phyloP scores from a whole-genome alignment of 441 rosid species.

The Kokia cookei region DNA sequence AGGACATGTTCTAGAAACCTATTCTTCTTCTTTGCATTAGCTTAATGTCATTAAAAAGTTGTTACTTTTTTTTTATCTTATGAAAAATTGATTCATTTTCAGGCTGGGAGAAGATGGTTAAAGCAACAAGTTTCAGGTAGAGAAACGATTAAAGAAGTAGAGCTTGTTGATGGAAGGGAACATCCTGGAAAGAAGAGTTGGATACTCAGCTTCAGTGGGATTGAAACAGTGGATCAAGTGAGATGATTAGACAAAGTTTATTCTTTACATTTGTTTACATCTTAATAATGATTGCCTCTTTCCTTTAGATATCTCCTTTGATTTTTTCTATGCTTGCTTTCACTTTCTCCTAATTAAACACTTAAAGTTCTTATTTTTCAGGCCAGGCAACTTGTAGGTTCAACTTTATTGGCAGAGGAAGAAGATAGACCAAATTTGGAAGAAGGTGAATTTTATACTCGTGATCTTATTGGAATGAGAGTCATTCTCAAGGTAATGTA shows the following conservation, averaged over 20 bases:
- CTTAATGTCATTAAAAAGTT: neutral
- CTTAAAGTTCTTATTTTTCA: slow-evolving; percentile 16
- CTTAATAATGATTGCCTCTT: neutral
- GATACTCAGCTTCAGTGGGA: slow-evolving; percentile 72
- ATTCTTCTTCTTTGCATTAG: neutral
- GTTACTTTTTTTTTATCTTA: neutral
- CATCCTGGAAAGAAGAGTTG: slow-evolving; percentile 71
- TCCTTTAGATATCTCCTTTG: neutral
- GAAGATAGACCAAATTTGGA: slow-evolving; percentile 81
- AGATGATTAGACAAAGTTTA: slow-evolving; percentile 1
- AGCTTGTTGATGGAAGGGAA: slow-evolving; percentile 74
- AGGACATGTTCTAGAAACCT: neutral
- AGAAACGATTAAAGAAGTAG: slow-evolving; percentile 61
- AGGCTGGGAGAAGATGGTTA: slow-evolving; percentile 95
- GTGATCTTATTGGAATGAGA: slow-evolving; percentile 85
- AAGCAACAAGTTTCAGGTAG: slow-evolving; percentile 56
- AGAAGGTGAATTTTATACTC: slow-evolving; percentile 73
- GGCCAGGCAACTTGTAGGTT: slow-evolving; percentile 85
- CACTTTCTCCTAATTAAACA: neutral
- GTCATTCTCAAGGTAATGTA: slow-evolving; percentile 66
- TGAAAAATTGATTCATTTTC: slow-evolving; percentile 7
- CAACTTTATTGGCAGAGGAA: slow-evolving; percentile 71
- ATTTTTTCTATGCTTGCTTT: neutral
- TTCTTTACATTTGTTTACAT: neutral
- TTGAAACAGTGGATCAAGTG: slow-evolving; percentile 72